Percentiles rank a stretch among this genome's conserved stretches.
These are phyloP conservation scores for Fusarium setosum DNA, from an alignment of 2,329 filamentous ascomycete genomes.

Conservation along the genomic window DNA sequence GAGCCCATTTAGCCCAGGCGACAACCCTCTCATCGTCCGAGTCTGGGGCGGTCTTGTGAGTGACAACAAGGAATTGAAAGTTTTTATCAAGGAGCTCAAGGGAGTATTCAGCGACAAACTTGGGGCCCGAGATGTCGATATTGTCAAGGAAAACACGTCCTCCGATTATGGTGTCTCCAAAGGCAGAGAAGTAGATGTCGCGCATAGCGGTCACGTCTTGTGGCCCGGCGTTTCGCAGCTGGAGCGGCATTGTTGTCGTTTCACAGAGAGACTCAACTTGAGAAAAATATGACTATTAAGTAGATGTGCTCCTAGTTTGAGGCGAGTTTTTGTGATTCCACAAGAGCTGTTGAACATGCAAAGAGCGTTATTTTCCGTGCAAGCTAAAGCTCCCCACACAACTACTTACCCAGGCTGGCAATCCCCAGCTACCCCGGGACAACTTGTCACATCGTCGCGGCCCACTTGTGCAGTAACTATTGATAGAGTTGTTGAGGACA, in stretches of 20 bases:
- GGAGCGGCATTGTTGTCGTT: constrained; percentile 34
- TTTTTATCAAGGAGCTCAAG: constrained; percentile 54
- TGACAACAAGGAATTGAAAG: constrained; percentile 54
- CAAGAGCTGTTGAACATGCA: not conserved
- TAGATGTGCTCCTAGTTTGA: not conserved
- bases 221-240: constrained; percentile 52
- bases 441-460: not conserved
- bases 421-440: constrained; percentile 12
- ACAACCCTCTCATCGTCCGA: constrained; percentile 45
- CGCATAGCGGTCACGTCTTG: constrained; percentile 55
- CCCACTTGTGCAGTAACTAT: too few species aligned
- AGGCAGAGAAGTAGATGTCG: constrained; percentile 59
- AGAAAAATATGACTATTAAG: not conserved
- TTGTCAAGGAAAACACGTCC: constrained; percentile 50
- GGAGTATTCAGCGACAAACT: constrained; percentile 50
- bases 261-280: not conserved
- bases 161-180: constrained; percentile 52
- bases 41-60: constrained; percentile 43
- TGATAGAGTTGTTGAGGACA: not conserved
- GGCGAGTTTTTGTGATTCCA: not conserved
- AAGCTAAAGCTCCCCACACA: not conserved
- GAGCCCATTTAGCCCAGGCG: constrained; percentile 62
- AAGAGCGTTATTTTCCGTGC: too few species aligned
- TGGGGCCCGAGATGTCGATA: constrained; percentile 38
- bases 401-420: not conserved